phyloP scores from a whole-genome alignment of 1,284 basidiomycete species.

The Rhodotorula sp. region DNA sequence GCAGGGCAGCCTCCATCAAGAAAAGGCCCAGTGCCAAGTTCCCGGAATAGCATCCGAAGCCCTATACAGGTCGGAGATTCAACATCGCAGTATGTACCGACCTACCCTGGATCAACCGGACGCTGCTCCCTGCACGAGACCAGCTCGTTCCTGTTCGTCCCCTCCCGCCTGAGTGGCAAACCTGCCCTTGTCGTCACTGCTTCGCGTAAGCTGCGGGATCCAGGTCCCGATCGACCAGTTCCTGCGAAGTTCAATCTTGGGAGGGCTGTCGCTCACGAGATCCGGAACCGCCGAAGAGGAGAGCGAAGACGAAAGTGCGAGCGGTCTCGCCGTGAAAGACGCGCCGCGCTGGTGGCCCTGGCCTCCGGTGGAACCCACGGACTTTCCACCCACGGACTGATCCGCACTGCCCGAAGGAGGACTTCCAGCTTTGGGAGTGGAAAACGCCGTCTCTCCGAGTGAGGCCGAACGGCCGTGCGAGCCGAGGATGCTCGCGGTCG shows the following conservation, averaged over 20 bases:
- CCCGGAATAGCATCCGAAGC: no score
- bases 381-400: no score
- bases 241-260: constrained; percentile 8
- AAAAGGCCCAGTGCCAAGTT: no score
- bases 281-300: not conserved
- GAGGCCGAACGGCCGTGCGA: not conserved
- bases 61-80: not conserved
- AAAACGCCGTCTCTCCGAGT: not conserved
- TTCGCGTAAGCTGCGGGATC: constrained; percentile 4
- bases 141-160: not conserved
- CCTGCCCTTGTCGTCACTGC: not conserved
- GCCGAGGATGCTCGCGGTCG: no score
- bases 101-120: not conserved
- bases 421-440: not conserved
- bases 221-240: constrained; percentile 14
- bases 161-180: not conserved
- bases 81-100: not conserved
- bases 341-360: not conserved
- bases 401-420: not conserved
- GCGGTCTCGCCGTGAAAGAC: not conserved
- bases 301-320: not conserved
- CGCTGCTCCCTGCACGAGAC: not conserved
- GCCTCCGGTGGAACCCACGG: not conserved
- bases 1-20: no score
- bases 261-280: not conserved